These are phyloP conservation scores for Arthrinium phaeospermum DNA, from an alignment of 2,329 filamentous ascomycete genomes.

Conservation along the genomic window DNA sequence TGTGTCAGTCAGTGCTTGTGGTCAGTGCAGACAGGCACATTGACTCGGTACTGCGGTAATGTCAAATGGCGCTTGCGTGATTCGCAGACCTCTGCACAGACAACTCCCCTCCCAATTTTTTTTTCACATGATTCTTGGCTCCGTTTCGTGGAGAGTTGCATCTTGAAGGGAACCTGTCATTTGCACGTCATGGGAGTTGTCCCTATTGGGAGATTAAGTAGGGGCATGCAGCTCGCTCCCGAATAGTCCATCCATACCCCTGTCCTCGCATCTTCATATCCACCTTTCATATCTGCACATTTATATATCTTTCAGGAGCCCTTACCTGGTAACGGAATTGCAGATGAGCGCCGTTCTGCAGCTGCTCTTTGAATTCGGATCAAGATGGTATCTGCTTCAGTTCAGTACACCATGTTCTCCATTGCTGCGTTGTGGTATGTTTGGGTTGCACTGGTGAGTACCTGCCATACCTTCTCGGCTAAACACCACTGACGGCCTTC, in stretches of 20 bases:
- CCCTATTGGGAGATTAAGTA: not conserved
- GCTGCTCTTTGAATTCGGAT: not conserved
- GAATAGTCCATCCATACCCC: not conserved
- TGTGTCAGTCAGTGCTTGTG: not conserved
- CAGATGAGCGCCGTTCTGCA: not conserved
- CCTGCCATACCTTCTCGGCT: not conserved
- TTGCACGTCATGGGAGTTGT: not conserved
- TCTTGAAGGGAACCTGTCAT: not conserved
- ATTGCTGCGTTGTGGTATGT: not conserved
- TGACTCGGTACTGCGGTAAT: no score
- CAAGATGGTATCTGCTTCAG: not conserved
- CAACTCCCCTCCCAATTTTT: not conserved
- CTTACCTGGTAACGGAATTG: not conserved
- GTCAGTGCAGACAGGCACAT: no score
- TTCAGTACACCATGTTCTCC: not conserved
- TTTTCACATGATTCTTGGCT: not conserved
- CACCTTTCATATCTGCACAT: not conserved
- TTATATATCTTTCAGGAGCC: not conserved
- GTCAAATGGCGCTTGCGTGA: no score
- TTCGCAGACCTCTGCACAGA: no score
- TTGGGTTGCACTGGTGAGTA: not conserved
- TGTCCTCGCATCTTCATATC: not conserved
- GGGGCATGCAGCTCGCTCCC: not conserved
- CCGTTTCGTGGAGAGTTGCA: not conserved
- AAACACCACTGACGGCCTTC: not conserved